Percentiles rank a stretch among this genome's conserved stretches.
phyloP scores from a whole-genome alignment of 2,329 filamentous ascomycete genomes.

The Neodidymelliopsis sp. region DNA sequence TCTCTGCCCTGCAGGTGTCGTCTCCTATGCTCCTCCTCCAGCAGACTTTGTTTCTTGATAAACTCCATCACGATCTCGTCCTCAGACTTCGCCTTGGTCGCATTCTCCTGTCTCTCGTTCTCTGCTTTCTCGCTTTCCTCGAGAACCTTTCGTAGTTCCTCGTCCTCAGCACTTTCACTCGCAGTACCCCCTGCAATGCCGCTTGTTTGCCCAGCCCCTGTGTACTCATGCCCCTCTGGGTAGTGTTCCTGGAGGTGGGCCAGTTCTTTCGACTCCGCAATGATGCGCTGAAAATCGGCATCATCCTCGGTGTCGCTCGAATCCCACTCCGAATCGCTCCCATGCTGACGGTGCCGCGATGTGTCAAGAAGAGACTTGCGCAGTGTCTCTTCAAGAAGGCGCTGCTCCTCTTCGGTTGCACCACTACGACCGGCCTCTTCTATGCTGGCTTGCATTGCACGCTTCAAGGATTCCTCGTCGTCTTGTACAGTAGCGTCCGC shows the following conservation, averaged over 20 bases:
- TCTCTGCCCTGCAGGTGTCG: constrained; percentile 11
- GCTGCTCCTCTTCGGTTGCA: constrained; percentile 46
- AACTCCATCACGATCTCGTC: constrained; percentile 79
- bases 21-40: constrained; percentile 59
- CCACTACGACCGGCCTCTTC: constrained; percentile 50
- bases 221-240: constrained; percentile 26
- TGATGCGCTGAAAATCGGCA: constrained; percentile 46
- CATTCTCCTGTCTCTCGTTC: constrained; percentile 51
- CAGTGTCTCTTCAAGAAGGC: constrained; percentile 55
- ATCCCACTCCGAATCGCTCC: constrained; percentile 40
- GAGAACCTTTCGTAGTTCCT: constrained; percentile 36
- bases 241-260: constrained; percentile 35
- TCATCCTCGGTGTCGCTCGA: constrained; percentile 43
- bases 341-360: constrained; percentile 22
- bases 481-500: constrained; percentile 47
- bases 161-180: constrained; percentile 20
- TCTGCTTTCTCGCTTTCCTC: constrained; percentile 38
- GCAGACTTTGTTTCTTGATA: constrained; percentile 75
- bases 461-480: constrained; percentile 56
- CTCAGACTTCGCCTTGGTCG: constrained; percentile 60
- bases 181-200: constrained; percentile 6
- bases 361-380: constrained; percentile 56
- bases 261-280: constrained; percentile 45
- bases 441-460: constrained; percentile 60
- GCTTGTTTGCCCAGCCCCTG: constrained; percentile 13